phyloP scores from a whole-genome alignment of 2,329 filamentous ascomycete species.

The Byssothecium circinans region DNA sequence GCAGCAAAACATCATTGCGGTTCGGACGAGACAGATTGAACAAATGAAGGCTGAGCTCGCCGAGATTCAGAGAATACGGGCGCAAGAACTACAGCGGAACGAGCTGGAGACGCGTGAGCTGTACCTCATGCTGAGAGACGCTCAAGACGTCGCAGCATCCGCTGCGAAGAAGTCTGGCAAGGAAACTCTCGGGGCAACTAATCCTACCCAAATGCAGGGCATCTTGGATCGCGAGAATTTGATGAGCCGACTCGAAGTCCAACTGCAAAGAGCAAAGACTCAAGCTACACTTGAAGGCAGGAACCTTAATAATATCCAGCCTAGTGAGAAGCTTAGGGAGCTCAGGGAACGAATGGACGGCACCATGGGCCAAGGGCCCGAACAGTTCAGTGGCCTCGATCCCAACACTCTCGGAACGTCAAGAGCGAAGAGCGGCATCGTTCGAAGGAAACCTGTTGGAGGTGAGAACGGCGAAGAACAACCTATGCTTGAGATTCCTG shows the following conservation, averaged over 20 bases:
- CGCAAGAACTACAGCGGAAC: constrained; percentile 89
- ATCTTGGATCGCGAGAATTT: constrained; percentile 90
- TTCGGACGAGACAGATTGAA: constrained; percentile 83
- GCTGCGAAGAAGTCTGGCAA: constrained; percentile 66
- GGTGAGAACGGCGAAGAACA: constrained; percentile 42
- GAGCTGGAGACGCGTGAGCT: constrained; percentile 95
- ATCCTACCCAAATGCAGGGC: constrained; percentile 80
- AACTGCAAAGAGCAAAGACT: constrained; percentile 95
- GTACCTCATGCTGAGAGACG: constrained; percentile 97
- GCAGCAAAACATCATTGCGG: constrained; percentile 85
- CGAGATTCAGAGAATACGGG: constrained; percentile 79
- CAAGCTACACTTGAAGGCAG: constrained; percentile 96
- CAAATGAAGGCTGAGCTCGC: constrained; percentile 86
- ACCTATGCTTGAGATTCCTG: constrained; percentile 37
- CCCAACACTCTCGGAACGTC: constrained; percentile 66
- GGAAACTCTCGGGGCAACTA: constrained; percentile 60
- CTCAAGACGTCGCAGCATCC: constrained; percentile 91
- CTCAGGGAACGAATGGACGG: constrained; percentile 94
- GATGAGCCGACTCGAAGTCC: constrained; percentile 92
- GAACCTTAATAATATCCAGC: constrained; percentile 80
- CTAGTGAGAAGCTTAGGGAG: constrained; percentile 88
- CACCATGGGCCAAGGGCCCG: constrained; percentile 48
- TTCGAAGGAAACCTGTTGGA: constrained; percentile 42
- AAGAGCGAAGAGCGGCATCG: constrained; percentile 46
- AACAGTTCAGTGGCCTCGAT: constrained; percentile 58